These are phyloP conservation scores for Eutrema yunnanense DNA, from an alignment of 345 rosid species.

Conservation along the genomic window DNA sequence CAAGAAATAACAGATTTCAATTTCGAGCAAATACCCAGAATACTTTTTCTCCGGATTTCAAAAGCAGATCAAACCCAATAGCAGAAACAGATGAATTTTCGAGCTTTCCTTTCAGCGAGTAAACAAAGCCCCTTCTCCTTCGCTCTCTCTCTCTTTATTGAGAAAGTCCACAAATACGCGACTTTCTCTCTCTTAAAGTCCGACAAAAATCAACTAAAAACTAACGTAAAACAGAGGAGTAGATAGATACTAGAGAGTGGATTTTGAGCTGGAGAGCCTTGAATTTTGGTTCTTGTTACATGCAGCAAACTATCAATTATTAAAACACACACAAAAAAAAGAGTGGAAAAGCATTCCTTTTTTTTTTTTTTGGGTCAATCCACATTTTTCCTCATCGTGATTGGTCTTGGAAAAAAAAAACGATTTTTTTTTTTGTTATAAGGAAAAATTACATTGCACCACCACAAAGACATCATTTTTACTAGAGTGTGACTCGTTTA, in stretches of 20 bases:
- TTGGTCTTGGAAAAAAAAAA: not conserved
- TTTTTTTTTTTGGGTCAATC: not conserved
- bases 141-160: not conserved
- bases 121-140: not conserved
- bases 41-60: constrained; percentile 7
- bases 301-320: not conserved
- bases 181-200: constrained; percentile 27
- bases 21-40: not conserved
- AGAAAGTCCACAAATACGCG: constrained; percentile 21
- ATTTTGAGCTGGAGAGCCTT: constrained; percentile 14
- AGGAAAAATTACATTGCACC: not conserved
- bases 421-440: not conserved
- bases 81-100: not conserved
- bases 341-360: not conserved
- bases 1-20: constrained; percentile 23
- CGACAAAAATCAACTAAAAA: constrained; percentile 25
- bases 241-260: constrained; percentile 9
- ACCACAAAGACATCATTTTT: not conserved
- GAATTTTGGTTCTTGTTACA: not conserved
- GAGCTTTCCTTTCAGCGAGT: constrained; percentile 17
- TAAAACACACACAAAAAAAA: too few relatives aligned
- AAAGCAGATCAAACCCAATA: constrained; percentile 31
- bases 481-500: not conserved
- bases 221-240: constrained; percentile 10
- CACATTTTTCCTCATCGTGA: not conserved